phyloP scores from a whole-genome alignment of 495 filamentous ascomycete species.

The Echria macrotheca region DNA sequence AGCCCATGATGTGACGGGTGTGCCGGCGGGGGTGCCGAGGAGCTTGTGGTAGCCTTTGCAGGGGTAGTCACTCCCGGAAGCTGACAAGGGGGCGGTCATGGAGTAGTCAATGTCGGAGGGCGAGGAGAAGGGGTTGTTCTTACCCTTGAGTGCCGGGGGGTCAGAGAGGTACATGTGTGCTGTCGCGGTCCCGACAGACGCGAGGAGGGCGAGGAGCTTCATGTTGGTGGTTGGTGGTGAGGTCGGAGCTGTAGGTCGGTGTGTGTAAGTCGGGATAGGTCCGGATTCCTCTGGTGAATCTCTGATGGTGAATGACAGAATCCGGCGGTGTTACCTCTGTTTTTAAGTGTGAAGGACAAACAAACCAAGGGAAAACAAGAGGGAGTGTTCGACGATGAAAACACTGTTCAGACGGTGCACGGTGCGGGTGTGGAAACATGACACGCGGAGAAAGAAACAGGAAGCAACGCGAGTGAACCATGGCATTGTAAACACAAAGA shows the following conservation, averaged over 20 bases:
- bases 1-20: constrained; percentile 43
- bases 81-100: constrained; percentile 48
- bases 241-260: background rate
- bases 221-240: constrained; percentile 2
- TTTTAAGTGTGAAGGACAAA: too few species aligned
- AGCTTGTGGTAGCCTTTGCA: constrained; percentile 57
- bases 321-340: background rate
- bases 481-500: too few species aligned
- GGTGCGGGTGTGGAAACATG: too few species aligned
- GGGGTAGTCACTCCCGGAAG: constrained; percentile 44
- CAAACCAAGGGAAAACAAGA: too few species aligned
- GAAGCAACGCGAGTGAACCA: too few species aligned
- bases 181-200: background rate
- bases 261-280: too few species aligned
- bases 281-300: too few species aligned
- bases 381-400: too few species aligned
- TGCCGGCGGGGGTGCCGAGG: constrained; percentile 35
- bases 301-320: background rate
- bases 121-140: constrained; percentile 40
- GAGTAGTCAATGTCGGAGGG: constrained; percentile 28
- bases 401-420: too few species aligned
- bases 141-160: constrained; percentile 46
- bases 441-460: too few species aligned
- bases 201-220: background rate
- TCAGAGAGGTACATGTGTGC: constrained; percentile 54